Evolutionary conservation across 371 early-diverging fungal species (phyloP).

Genomic region (Parasitella parasitica): DNA sequence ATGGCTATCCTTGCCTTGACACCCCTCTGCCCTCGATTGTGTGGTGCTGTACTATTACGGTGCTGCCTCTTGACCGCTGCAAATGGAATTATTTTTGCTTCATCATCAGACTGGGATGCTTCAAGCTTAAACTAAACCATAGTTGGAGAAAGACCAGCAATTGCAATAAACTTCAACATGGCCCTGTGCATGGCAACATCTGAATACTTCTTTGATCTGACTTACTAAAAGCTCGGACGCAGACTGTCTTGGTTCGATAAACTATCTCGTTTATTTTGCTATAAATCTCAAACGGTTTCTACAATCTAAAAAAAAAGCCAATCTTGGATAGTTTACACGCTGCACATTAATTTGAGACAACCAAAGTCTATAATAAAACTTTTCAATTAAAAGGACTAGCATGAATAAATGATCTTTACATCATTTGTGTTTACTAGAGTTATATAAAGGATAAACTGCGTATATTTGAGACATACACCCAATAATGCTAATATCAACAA

Average conservation of each 20-base stretch:
- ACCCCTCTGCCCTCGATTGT: conserved; percentile 13
- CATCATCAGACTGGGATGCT: neutral
- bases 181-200: neutral
- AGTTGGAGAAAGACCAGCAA: neutral
- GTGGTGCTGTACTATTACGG: conserved; percentile 12
- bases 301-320: conserved; percentile 11
- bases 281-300: neutral
- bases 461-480: conserved; percentile 6
- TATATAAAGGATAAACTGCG: conserved; percentile 8
- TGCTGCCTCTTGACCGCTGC: conserved; percentile 12
- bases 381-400: conserved; percentile 8
- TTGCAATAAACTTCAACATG: conserved; percentile 1
- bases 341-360: conserved; percentile 3
- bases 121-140: neutral
- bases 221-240: neutral
- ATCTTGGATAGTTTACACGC: conserved; percentile 6
- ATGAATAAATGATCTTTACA: conserved; percentile 7
- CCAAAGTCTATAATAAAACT: conserved; percentile 9
- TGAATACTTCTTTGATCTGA: conserved; percentile 4
- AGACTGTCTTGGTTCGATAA: neutral
- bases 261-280: conserved; percentile 4
- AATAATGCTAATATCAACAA: neutral
- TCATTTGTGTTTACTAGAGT: conserved; percentile 6
- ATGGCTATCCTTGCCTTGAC: conserved; percentile 5
- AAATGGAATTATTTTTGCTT: conserved; percentile 12